Evolutionary conservation across 352 stramenopile species (phyloP).

Genomic region (Globisporangium viniferum): DNA sequence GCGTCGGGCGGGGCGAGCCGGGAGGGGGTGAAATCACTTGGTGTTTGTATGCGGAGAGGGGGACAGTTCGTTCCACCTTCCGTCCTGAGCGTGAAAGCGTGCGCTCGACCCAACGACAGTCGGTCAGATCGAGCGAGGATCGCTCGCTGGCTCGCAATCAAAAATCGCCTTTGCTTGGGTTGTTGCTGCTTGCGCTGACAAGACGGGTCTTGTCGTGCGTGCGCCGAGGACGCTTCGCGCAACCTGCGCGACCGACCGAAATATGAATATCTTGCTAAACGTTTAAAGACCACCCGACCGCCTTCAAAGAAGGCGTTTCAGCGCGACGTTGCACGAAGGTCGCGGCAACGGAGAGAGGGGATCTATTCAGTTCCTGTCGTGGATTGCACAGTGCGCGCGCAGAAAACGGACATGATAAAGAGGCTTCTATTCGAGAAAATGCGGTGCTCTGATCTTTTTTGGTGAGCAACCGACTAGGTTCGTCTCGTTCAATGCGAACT

Average conservation of each 20-base stretch:
- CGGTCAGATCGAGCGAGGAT: not conserved
- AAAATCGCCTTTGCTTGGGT: not conserved
- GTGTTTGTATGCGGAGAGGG: constrained; percentile 1
- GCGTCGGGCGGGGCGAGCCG: not conserved
- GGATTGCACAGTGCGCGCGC: constrained; percentile 1
- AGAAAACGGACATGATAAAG: constrained; percentile 2
- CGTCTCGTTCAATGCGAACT: not conserved
- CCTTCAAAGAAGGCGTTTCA: constrained; percentile 10
- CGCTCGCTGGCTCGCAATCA: not conserved
- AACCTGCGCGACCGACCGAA: constrained; percentile 26
- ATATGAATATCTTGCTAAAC: not conserved
- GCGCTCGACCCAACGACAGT: constrained; percentile 12
- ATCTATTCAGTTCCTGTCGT: constrained; percentile 19
- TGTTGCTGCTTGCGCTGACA: not conserved
- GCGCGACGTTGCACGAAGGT: constrained; percentile 18
- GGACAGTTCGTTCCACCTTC: constrained; percentile 7
- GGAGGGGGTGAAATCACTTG: constrained; percentile 1
- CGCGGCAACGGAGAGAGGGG: constrained; percentile 9
- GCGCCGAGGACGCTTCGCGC: constrained; percentile 5
- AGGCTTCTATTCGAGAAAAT: not conserved
- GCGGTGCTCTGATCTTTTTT: not conserved
- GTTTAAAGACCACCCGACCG: constrained; percentile 13
- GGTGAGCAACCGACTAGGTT: not conserved
- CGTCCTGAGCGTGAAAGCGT: not conserved
- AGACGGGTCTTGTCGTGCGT: constrained; percentile 3